These are phyloP conservation scores for Fusarium circinatum DNA, from an alignment of 2,329 filamentous ascomycete species.

Conservation along the genomic window DNA sequence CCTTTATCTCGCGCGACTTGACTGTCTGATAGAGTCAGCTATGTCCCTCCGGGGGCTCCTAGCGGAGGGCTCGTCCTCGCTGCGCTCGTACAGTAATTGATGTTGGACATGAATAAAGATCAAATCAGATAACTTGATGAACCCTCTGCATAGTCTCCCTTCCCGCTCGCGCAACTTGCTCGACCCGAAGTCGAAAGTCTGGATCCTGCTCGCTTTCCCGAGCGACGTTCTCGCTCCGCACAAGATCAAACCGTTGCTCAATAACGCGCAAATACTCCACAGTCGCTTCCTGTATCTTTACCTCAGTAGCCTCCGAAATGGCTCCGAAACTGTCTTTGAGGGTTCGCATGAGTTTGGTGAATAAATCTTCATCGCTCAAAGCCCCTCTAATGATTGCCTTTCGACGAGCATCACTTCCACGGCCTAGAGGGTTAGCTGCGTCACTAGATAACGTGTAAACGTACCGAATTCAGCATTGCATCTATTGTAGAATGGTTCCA, in stretches of 20 bases:
- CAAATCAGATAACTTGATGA: background rate
- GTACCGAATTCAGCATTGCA: conserved; percentile 49
- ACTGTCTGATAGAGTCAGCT: too few relatives aligned
- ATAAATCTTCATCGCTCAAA: conserved; percentile 44
- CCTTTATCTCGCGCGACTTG: background rate
- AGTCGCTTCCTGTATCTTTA: conserved; percentile 22
- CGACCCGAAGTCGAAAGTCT: conserved; percentile 48
- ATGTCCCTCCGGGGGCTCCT: too few relatives aligned
- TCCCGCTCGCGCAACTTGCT: background rate
- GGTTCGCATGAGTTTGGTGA: conserved; percentile 44
- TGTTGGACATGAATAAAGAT: background rate
- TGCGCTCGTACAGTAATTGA: too few relatives aligned
- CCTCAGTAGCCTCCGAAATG: conserved; percentile 38
- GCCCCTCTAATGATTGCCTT: conserved; percentile 48
- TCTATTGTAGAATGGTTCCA: conserved; percentile 49
- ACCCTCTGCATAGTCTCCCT: conserved; percentile 12
- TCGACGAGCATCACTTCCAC: conserved; percentile 47
- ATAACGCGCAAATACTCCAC: conserved; percentile 43
- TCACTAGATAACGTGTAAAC: background rate
- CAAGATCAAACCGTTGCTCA: conserved; percentile 47
- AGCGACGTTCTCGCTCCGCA: conserved; percentile 51
- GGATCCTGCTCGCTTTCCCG: conserved; percentile 51
- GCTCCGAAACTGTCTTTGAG: conserved; percentile 40
- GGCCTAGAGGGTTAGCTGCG: conserved; percentile 38
- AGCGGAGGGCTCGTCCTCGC: too few relatives aligned